These are phyloP conservation scores for Breviolum minutum DNA, from an alignment of 73 alveolate genomes.

Conservation along the genomic window DNA sequence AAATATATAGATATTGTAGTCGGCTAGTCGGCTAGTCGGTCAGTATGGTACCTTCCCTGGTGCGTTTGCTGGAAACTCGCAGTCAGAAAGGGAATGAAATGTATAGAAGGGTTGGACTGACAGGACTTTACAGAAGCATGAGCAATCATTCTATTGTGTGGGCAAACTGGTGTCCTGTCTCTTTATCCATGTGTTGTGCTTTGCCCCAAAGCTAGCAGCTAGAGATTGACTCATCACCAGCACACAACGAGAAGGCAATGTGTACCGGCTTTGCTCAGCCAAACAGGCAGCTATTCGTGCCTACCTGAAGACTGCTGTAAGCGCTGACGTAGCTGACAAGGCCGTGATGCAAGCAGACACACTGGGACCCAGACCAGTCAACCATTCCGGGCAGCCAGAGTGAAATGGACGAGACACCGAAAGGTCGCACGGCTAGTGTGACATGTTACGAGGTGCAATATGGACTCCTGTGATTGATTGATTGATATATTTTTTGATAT, in stretches of 20 bases:
- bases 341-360: background rate
- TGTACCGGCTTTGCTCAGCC: background rate
- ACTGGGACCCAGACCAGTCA: too few species aligned
- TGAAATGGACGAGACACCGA: too few species aligned
- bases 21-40: background rate
- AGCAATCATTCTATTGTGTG: too few species aligned
- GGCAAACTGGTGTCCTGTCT: background rate
- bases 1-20: background rate
- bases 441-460: background rate
- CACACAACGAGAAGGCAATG: background rate
- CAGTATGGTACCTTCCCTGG: background rate
- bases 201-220: too few species aligned
- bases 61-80: background rate
- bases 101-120: too few species aligned
- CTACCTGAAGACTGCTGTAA: constrained; percentile 78
- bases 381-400: too few species aligned
- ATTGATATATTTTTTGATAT: too few species aligned
- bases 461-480: background rate
- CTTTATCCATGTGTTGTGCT: too few species aligned
- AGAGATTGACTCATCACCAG: background rate
- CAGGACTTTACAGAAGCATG: too few species aligned
- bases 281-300: constrained; percentile 78
- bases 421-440: background rate
- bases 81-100: too few species aligned
- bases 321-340: constrained; percentile 88